Evolutionary conservation across 73 alveolate species (phyloP), one percentile per base, ranked within the genome.

Genomic region (Paramecium sonneborni): DNA sequence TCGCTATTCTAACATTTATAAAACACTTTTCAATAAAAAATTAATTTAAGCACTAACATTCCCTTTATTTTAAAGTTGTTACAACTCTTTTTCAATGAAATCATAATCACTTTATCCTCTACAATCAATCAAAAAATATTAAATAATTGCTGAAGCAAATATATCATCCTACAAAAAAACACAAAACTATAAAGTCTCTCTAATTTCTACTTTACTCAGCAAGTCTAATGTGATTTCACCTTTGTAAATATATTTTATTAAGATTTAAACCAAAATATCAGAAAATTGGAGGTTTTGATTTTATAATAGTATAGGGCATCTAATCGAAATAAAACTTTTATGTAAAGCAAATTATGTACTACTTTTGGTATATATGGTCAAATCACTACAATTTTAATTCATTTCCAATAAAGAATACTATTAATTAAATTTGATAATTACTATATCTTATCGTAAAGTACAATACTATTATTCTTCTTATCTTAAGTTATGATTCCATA

Each of bases 401-500:
- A 30, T 18, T 12, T 79, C 55, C 1, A 79, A 34, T 46, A 79
- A 79, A 43, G 34, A n/a, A 26, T 23, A 21, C 90, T 79, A n/a
- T 18, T 8, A 39, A 38, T 37, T 18, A 5, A 79, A 15, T 24
- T 5, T 5, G 18, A 43, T 74, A 34, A 41, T 24, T 88, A 88
- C 94, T 30, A 88, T 88, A 1, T 88, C 94, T 70, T 39, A 67
- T 70, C 74, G 38, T 9, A 88, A 46, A 11, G 94, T 88, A 34
- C 94, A 86, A 48, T 88, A 82, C 7, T 39, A 41, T 15, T 69
- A 14, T 21, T 76, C 70, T 11, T 57, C 91, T 41, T 76, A 26
- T 21, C 62, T 76, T 23, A 76, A 72, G 8, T 62, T 69, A 9
- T 69, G 70, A 67, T 86, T 86, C 93, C 93, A 69, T 8, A 70